Percentiles rank a stretch among this genome's conserved stretches.
Conservation (phyloP, 2,329 filamentous ascomycete genomes). For the Volutella citrinella region DNA sequence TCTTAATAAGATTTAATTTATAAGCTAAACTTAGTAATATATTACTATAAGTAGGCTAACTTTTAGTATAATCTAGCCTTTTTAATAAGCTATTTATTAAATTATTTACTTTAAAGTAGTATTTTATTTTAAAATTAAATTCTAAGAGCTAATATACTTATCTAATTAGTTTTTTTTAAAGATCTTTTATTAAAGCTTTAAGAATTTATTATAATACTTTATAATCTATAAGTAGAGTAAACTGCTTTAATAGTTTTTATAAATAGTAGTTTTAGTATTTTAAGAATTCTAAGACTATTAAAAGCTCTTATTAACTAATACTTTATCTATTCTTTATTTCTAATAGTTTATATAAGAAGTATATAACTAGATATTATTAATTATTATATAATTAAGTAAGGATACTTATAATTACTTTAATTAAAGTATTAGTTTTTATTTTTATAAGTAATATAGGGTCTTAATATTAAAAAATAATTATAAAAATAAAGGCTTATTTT, state of each 20-base stretch:
- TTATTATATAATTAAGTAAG: neutral
- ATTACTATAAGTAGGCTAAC: too few species aligned
- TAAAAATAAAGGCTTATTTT: neutral
- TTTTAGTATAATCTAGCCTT: too few species aligned
- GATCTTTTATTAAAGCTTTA: conserved; percentile 3
- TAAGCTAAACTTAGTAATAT: too few species aligned
- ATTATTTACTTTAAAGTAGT: too few species aligned
- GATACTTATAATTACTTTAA: neutral
- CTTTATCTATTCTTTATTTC: neutral
- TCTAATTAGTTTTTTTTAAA: conserved; percentile 7
- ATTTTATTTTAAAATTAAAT: too few species aligned
- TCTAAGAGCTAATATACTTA: too few species aligned
- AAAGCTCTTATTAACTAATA: neutral
- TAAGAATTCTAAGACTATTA: neutral
- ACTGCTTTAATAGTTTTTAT: conserved; percentile 1
- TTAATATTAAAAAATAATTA: neutral
- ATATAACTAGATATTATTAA: neutral
- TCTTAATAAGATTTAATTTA: too few species aligned
- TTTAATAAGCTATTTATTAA: too few species aligned
- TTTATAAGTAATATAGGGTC: neutral
- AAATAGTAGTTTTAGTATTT: neutral
- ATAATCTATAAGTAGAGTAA: conserved; percentile 1
- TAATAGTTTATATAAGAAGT: neutral
- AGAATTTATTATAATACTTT: neutral
- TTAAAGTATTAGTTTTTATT: neutral